A percentile compares a stretch with the other conserved stretches of the same genome.
phyloP scores from a whole-genome alignment of 192 early-diverging fungal genomes.

The Rhizophagus prolifer region DNA sequence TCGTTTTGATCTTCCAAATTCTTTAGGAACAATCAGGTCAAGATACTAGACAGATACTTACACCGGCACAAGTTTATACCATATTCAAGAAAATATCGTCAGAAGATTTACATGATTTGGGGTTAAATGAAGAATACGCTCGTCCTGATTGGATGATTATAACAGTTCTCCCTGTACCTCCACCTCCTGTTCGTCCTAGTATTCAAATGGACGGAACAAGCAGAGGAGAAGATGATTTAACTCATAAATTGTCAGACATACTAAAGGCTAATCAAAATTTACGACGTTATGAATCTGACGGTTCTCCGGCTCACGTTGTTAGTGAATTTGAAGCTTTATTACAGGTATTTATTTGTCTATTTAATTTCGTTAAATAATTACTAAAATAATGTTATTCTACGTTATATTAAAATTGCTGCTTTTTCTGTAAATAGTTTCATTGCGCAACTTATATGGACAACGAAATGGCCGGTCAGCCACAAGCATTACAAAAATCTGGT shows the following conservation, averaged over 20 bases:
- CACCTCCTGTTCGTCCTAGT: constrained; percentile 94
- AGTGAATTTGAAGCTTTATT: constrained; percentile 85
- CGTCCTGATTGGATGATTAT: constrained; percentile 99
- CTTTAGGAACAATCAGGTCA: constrained; percentile 50
- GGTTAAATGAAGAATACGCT: constrained; percentile 85
- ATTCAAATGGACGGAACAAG: constrained; percentile 89
- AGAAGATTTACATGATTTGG: constrained; percentile 83
- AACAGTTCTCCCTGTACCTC: constrained; percentile 92
- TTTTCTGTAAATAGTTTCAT: constrained; percentile 66
- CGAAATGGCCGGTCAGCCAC: constrained; percentile 88
- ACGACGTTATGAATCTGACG: constrained; percentile 77
- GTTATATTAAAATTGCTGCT: neutral
- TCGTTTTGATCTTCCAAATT: neutral
- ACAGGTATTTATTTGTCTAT: constrained; percentile 39
- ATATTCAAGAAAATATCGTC: constrained; percentile 87
- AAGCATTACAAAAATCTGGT: constrained; percentile 88
- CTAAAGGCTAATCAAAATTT: constrained; percentile 90
- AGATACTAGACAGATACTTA: constrained; percentile 61
- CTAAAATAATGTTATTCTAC: neutral
- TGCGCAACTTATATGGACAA: constrained; percentile 98
- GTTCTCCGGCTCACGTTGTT: constrained; percentile 84
- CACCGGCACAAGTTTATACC: constrained; percentile 73
- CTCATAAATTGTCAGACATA: constrained; percentile 90
- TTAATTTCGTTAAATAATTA: neutral
- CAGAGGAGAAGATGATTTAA: constrained; percentile 95